Evolutionary conservation across 1,284 basidiomycete genomes (phyloP), one percentile per base, ranked within the genome.

Genomic region (Cryptococcus sp.): DNA sequence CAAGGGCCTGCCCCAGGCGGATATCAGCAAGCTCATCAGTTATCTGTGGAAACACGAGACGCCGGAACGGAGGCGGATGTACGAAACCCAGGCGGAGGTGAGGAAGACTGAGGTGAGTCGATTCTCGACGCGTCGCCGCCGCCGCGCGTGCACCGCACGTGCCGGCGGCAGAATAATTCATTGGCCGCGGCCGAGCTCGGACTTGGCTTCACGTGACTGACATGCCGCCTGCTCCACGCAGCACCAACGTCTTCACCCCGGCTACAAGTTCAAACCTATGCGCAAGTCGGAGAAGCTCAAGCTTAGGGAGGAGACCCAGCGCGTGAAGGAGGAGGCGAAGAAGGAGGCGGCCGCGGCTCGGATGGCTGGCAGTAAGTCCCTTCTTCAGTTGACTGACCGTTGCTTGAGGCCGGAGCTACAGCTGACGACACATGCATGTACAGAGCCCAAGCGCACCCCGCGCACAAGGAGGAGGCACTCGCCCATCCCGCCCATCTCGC

Each of bases 181-280:
- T n/a, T n/a, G n/a, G n/a, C n/a, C n/a, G n/a, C n/a, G n/a, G 28
- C 28, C 9, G 21, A 20, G 18, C 51, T 20, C 12, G 21, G 33
- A 38, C 36, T 43, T 38, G 2, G 11, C 35, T 20, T 37, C 8
- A 16, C 15, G 35, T n/a, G 13, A 21, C 50, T 57, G 28, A 49
- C 46, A 43, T n/a, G 20, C 28, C 28, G 9, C 28, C 28, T 18
- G 21, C 23, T 28, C 53, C 53, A 13, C 56, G 3, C 56, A 78
- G 69, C 90, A 92, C 69, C 77, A 80, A 45, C 65, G 69, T 3
- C 70, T 77, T 62, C 87, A 87, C 65, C 90, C 90, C 0, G 79
- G 80, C 46, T 92, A 92, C 76, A 83, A 84, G 54, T 92, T 85
- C 69, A 79, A 82, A 53, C 89, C 89, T 0, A 78, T 82, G 71